A percentile compares a stretch with the other conserved stretches of the same genome.
These are phyloP conservation scores for Nitzschia sp. DNA, from an alignment of 108 stramenopile species.

Conservation along the genomic window DNA sequence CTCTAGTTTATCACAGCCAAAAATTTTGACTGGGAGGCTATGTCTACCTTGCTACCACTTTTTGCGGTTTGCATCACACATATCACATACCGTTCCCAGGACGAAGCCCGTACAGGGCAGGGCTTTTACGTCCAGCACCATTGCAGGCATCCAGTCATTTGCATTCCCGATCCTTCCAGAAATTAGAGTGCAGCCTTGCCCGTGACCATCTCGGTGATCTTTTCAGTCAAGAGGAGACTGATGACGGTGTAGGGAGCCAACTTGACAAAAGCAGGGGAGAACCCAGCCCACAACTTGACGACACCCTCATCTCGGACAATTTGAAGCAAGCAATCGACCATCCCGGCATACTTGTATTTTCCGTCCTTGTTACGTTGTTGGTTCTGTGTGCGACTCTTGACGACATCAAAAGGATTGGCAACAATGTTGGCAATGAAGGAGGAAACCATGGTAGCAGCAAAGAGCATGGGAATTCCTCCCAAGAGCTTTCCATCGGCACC, in stretches of 20 bases:
- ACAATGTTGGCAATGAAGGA: constrained; percentile 62
- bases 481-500: constrained; percentile 52
- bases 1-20: too few species aligned
- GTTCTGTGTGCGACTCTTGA: constrained; percentile 67
- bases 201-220: constrained; percentile 59
- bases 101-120: too few species aligned
- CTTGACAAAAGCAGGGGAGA: constrained; percentile 72
- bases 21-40: too few species aligned
- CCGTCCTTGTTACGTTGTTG: constrained; percentile 32
- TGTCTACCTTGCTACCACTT: too few species aligned
- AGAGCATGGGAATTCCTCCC: constrained; percentile 58
- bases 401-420: constrained; percentile 61
- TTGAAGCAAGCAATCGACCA: constrained; percentile 63
- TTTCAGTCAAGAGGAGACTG: constrained; percentile 60
- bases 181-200: constrained; percentile 58
- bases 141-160: too few species aligned
- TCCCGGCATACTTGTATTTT: constrained; percentile 45
- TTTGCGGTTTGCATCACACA: too few species aligned
- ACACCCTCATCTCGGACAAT: constrained; percentile 53
- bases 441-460: constrained; percentile 58
- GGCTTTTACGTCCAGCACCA: too few species aligned
- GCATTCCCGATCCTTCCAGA: background rate
- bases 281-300: constrained; percentile 59
- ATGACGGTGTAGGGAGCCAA: constrained; percentile 77
- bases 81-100: too few species aligned